These are phyloP conservation scores for Cornus florida DNA, from an alignment of 148 eudicot species.

Conservation along the genomic window DNA sequence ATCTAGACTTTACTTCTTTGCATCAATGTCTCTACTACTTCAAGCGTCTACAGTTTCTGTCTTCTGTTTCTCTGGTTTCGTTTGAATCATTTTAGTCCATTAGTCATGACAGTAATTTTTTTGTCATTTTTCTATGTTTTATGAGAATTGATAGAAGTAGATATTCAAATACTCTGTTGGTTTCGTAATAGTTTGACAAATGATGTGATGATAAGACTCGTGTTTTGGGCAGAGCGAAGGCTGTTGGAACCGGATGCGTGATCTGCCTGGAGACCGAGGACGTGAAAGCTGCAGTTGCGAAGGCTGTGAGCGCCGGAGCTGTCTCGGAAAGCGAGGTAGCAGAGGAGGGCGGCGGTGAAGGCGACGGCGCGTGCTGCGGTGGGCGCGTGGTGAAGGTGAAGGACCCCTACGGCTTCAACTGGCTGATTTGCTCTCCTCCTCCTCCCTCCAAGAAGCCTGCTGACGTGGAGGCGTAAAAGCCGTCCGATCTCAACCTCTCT, in stretches of 20 bases:
- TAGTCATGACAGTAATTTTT: not conserved
- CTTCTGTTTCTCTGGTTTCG: no score
- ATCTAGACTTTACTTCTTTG: not conserved
- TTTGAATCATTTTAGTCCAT: no score
- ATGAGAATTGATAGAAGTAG: no score
- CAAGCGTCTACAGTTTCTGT: no score
- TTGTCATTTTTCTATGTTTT: no score
- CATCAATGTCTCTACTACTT: no score
- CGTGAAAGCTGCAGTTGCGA: constrained; percentile 49
- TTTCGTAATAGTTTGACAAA: no score
- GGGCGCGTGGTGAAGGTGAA: constrained; percentile 65
- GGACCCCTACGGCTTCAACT: constrained; percentile 74
- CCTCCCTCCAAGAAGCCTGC: constrained; percentile 32
- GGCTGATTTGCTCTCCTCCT: constrained; percentile 41
- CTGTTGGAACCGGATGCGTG: constrained; percentile 33
- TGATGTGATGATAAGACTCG: not conserved
- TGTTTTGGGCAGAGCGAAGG: constrained; percentile 35
- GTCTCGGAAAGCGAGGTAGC: constrained; percentile 41
- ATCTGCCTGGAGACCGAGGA: constrained; percentile 64
- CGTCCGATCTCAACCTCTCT: constrained; percentile 12
- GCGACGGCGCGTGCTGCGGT: constrained; percentile 36
- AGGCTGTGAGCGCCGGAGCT: constrained; percentile 74
- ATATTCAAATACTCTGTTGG: no score
- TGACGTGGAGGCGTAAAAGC: constrained; percentile 40
- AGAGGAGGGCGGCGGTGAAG: constrained; percentile 37